Percentiles rank a stretch among this genome's conserved stretches.
Evolutionary conservation across 177 flowering plant genomes (phyloP).

Genomic region (Vitis hybrid): DNA sequence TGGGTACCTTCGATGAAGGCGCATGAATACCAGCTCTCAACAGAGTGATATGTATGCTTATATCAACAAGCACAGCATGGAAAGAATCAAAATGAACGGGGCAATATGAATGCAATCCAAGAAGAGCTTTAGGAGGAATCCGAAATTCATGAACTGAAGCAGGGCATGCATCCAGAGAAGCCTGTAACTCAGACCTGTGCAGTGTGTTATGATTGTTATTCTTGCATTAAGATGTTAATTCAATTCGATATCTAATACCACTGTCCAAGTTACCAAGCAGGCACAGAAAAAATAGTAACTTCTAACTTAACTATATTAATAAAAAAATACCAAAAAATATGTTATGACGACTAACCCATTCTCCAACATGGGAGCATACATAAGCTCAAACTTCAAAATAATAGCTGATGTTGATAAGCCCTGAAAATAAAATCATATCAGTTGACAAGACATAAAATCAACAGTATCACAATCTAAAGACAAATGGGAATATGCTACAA

Average conservation of each 20-base stretch:
- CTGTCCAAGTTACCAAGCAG: background rate
- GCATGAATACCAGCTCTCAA: constrained; percentile 55
- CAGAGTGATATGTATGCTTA: constrained; percentile 62
- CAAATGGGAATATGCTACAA: background rate
- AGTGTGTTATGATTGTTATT: constrained; percentile 9
- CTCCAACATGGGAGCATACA: constrained; percentile 71
- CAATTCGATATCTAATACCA: background rate
- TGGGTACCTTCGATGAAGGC: constrained; percentile 54
- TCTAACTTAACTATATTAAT: background rate
- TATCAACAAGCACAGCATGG: constrained; percentile 88
- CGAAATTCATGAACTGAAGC: constrained; percentile 93
- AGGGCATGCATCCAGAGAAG: constrained; percentile 53
- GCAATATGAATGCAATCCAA: constrained; percentile 94
- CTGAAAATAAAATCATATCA: constrained; percentile 42
- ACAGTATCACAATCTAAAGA: background rate
- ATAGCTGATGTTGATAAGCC: constrained; percentile 67
- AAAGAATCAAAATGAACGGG: constrained; percentile 93
- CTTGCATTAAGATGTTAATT: background rate
- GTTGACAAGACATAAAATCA: constrained; percentile 1
- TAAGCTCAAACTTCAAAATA: constrained; percentile 90
- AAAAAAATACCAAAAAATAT: background rate
- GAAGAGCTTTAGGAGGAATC: constrained; percentile 92
- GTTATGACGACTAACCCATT: constrained; percentile 49
- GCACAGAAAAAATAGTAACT: background rate
- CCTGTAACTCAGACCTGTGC: constrained; percentile 61